phyloP scores from a whole-genome alignment of 768 basidiomycete species.

The Tephrocybe sp. region DNA sequence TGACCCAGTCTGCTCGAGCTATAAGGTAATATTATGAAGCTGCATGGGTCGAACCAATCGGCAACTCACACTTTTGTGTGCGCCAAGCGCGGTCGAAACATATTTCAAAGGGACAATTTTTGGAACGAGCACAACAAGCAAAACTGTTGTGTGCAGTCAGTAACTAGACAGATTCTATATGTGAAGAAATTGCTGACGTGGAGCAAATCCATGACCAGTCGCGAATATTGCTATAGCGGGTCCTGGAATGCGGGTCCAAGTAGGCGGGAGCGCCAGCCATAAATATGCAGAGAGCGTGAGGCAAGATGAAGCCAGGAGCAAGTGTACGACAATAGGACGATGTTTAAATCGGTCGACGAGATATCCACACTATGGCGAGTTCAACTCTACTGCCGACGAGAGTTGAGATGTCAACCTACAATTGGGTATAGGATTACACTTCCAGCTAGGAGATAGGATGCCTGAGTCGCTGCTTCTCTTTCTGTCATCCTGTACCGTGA shows the following conservation, averaged over 20 bases:
- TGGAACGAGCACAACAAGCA: constrained; percentile 75
- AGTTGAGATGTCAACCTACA: constrained; percentile 36
- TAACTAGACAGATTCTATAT: background rate
- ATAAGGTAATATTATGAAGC: background rate
- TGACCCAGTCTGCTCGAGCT: constrained; percentile 77
- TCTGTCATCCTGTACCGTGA: constrained; percentile 63
- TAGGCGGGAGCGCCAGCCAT: constrained; percentile 67
- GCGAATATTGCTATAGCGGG: constrained; percentile 66
- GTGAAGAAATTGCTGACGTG: constrained; percentile 44
- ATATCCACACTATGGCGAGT: constrained; percentile 53
- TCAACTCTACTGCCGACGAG: background rate
- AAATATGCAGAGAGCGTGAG: constrained; percentile 61
- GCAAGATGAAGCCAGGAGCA: constrained; percentile 58
- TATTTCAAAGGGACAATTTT: constrained; percentile 69
- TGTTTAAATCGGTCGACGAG: constrained; percentile 60
- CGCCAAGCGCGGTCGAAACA: constrained; percentile 75
- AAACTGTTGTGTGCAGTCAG: constrained; percentile 39
- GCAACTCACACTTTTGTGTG: constrained; percentile 70
- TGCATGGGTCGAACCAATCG: background rate
- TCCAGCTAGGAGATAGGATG: constrained; percentile 72
- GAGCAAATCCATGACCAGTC: constrained; percentile 71
- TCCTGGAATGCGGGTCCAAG: constrained; percentile 53
- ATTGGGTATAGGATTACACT: constrained; percentile 70
- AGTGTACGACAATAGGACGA: constrained; percentile 54
- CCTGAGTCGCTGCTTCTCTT: constrained; percentile 57